Conservation (phyloP, 768 basidiomycete species). For the Tubosaeta sp. region DNA sequence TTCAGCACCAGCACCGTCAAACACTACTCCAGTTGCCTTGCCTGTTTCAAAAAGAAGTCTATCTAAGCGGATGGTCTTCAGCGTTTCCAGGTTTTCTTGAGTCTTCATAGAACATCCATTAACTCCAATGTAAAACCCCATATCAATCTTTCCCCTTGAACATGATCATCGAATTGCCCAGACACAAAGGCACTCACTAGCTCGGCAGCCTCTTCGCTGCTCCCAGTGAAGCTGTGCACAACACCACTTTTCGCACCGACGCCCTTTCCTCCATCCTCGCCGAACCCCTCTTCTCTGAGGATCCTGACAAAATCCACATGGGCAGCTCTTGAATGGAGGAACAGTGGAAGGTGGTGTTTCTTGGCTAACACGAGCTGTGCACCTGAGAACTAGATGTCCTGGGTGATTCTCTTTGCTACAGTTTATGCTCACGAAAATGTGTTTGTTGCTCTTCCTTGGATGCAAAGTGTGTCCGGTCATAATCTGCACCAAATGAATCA, state of each 20-base stretch:
- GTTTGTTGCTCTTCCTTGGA: constrained; percentile 53
- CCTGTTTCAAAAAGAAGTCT: constrained; percentile 74
- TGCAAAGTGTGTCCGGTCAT: constrained; percentile 70
- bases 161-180: not conserved
- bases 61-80: constrained; percentile 53
- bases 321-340: constrained; percentile 78
- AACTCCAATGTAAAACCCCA: constrained; percentile 60
- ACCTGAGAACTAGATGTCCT: constrained; percentile 23
- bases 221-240: constrained; percentile 81
- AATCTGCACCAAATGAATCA: constrained; percentile 43
- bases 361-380: constrained; percentile 63
- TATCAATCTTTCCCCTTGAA: constrained; percentile 46
- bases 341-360: constrained; percentile 69
- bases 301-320: constrained; percentile 66
- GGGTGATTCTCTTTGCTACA: not conserved
- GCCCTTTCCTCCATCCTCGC: constrained; percentile 46
- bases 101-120: constrained; percentile 82
- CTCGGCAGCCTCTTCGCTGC: constrained; percentile 55
- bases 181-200: constrained; percentile 44
- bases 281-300: constrained; percentile 63
- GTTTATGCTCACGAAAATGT: constrained; percentile 53
- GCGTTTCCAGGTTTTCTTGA: constrained; percentile 53
- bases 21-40: constrained; percentile 20
- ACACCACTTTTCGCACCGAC: constrained; percentile 68
- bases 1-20: not conserved